These are phyloP conservation scores for Chaetoscypha palmicola DNA, from an alignment of 2,329 filamentous ascomycete species.

Conservation along the genomic window DNA sequence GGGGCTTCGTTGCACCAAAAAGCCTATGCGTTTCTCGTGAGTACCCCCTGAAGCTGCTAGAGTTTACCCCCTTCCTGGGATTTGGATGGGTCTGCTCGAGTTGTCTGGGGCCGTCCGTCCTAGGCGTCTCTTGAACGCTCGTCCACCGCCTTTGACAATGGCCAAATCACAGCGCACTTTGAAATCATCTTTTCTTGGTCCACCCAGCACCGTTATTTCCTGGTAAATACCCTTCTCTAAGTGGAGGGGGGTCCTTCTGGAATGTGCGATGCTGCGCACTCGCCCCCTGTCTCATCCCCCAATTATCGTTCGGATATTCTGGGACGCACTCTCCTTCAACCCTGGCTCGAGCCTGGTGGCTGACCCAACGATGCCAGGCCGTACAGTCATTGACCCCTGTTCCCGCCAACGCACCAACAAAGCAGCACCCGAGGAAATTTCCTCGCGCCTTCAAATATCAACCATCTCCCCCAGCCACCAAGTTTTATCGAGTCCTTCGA, in stretches of 20 bases:
- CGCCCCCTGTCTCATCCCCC: constrained; percentile 14
- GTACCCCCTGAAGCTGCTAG: constrained; percentile 2
- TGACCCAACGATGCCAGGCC: constrained; percentile 10
- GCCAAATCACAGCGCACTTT: constrained; percentile 2
- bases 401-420: constrained; percentile 18
- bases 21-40: constrained; percentile 4
- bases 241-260: background rate
- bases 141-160: constrained; percentile 6
- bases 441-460: constrained; percentile 1
- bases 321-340: background rate
- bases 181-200: background rate
- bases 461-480: constrained; percentile 17
- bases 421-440: constrained; percentile 12
- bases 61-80: background rate
- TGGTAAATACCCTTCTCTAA: background rate
- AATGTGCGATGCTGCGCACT: constrained; percentile 6
- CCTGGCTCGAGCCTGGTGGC: constrained; percentile 10
- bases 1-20: constrained; percentile 8
- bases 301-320: constrained; percentile 9
- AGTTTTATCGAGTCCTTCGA: constrained; percentile 9
- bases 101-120: background rate
- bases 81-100: background rate
- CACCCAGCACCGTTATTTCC: constrained; percentile 1
- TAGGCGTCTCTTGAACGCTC: background rate
- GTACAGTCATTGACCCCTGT: background rate